phyloP scores from a whole-genome alignment of 352 stramenopile genomes.

The Pythium insidiosum region DNA sequence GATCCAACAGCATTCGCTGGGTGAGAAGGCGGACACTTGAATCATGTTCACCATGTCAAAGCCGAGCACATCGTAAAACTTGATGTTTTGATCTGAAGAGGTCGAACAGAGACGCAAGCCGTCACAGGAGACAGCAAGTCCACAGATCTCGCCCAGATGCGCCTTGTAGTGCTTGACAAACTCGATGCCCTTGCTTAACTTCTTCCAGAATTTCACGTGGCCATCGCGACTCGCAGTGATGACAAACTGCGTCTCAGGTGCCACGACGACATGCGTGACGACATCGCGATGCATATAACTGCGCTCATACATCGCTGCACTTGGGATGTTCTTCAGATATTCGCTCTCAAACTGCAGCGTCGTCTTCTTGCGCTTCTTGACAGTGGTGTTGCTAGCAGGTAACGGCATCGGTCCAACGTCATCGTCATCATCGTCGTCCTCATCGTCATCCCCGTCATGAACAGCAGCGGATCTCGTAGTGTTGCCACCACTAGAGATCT shows the following conservation, averaged over 20 bases:
- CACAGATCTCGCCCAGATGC: conserved; percentile 86
- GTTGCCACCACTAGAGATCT: too few relatives aligned
- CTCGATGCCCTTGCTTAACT: conserved; percentile 92
- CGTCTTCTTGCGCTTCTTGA: conserved; percentile 37
- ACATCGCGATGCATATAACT: conserved; percentile 97
- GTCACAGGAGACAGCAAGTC: conserved; percentile 81
- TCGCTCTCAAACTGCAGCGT: conserved; percentile 52
- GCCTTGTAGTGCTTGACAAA: conserved; percentile 99
- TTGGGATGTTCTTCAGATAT: conserved; percentile 81
- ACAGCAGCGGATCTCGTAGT: too few relatives aligned
- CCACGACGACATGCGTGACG: conserved; percentile 90
- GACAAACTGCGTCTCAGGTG: conserved; percentile 93
- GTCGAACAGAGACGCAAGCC: conserved; percentile 82
- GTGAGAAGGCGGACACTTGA: conserved; percentile 53
- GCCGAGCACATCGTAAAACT: conserved; percentile 97
- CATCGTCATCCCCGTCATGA: conserved; percentile 12
- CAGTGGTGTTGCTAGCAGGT: conserved; percentile 10
- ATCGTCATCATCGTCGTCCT: conserved; percentile 15
- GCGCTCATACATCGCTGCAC: conserved; percentile 91
- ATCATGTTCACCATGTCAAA: conserved; percentile 99
- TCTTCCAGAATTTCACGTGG: conserved; percentile 99
- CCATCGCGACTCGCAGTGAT: conserved; percentile 94
- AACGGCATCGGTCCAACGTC: conserved; percentile 50
- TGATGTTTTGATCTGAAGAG: conserved; percentile 89
- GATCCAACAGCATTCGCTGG: conserved; percentile 72